These are phyloP conservation scores for Solanum chiquidenum DNA, from an alignment of 257 asterid genomes.

Conservation along the genomic window DNA sequence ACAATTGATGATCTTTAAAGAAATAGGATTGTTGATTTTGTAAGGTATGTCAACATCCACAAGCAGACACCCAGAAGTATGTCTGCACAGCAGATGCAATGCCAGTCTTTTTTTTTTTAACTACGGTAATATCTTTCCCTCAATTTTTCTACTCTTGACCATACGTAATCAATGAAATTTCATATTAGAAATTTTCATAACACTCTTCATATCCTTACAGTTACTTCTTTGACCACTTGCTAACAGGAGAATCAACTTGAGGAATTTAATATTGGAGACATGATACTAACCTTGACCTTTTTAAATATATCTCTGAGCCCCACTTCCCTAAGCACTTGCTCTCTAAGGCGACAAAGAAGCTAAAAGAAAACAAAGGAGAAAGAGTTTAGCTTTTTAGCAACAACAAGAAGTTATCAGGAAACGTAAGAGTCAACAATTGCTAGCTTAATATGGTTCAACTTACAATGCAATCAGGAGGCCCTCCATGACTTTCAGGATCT, in stretches of 20 bases:
- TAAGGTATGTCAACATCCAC: not conserved
- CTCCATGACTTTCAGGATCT: constrained; percentile 93
- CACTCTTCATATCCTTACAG: not conserved
- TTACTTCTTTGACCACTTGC: not conserved
- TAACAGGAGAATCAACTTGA: not conserved
- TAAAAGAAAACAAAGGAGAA: constrained; percentile 2
- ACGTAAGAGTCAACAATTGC: not conserved
- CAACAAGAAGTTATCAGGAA: not conserved
- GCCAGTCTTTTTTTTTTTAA: not conserved
- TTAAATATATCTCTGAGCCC: constrained; percentile 93
- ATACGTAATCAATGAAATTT: not conserved
- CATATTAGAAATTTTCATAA: not conserved
- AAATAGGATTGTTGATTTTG: not conserved
- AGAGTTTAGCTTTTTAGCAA: not conserved
- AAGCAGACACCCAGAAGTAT: not conserved
- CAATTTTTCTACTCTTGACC: not conserved
- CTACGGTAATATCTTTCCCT: not conserved
- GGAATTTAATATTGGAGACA: not conserved
- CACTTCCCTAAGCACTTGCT: constrained; percentile 83
- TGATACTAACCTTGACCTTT: constrained; percentile 61
- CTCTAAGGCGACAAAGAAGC: constrained; percentile 94
- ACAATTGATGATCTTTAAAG: not conserved
- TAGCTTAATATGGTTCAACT: not conserved
- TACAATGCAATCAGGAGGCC: constrained; percentile 95
- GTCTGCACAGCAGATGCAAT: not conserved